Evolutionary conservation across 2,329 filamentous ascomycete species (phyloP).

Genomic region (Fusarium poae): DNA sequence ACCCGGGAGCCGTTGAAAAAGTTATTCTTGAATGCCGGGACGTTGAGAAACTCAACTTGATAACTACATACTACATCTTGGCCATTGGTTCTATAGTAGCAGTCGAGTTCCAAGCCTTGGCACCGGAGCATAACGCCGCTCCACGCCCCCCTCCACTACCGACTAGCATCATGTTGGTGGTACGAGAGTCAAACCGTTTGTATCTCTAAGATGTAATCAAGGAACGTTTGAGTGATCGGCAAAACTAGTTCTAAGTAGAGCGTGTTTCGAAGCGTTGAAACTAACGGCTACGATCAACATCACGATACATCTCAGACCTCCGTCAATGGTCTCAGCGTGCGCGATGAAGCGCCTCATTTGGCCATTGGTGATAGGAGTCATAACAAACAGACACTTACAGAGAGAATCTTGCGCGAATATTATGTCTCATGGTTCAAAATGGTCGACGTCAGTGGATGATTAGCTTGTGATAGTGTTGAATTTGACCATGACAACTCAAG

Average conservation of each 20-base stretch:
- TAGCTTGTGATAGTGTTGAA: slow-evolving; percentile 11
- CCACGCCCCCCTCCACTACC: background rate
- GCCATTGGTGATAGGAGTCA: background rate
- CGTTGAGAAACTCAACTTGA: slow-evolving; percentile 4
- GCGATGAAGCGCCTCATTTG: background rate
- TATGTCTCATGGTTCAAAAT: background rate
- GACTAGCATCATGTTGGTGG: slow-evolving; percentile 15
- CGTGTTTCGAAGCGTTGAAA: background rate
- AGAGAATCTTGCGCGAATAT: background rate
- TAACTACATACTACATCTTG: background rate
- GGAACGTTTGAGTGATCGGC: slow-evolving; percentile 3
- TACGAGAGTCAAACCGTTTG: slow-evolving; percentile 2
- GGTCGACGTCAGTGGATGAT: slow-evolving; percentile 14
- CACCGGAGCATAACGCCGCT: slow-evolving; percentile 1
- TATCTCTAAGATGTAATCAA: background rate
- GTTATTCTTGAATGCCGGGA: slow-evolving; percentile 8
- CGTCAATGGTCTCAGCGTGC: slow-evolving; percentile 2
- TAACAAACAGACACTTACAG: background rate
- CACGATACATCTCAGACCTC: slow-evolving; percentile 4
- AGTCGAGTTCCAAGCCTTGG: background rate
- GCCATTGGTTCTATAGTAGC: background rate
- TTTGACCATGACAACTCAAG: slow-evolving; percentile 1
- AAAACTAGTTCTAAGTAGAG: background rate
- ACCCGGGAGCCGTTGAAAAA: slow-evolving; percentile 15
- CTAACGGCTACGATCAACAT: slow-evolving; percentile 8